A percentile compares a stretch with the other conserved stretches of the same genome.
Conservation (phyloP, 1,284 basidiomycete species). For the Cystobasidium slooffiae region DNA sequence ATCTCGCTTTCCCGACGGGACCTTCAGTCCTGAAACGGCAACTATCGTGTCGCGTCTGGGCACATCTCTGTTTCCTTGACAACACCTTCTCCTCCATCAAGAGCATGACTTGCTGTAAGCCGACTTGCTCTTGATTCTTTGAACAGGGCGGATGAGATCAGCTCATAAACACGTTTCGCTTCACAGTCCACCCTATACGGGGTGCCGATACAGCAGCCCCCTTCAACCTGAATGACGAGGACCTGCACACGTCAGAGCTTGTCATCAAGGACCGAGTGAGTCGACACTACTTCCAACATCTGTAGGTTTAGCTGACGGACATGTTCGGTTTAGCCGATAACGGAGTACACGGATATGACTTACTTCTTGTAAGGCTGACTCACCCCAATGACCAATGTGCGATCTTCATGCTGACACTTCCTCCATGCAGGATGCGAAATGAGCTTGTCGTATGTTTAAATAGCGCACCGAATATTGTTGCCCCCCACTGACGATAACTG, state of each 20-base stretch:
- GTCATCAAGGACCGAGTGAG: conserved; percentile 15
- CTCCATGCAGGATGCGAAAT: neutral
- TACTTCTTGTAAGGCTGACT: neutral
- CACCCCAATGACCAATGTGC: neutral
- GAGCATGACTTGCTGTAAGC: conserved; percentile 27
- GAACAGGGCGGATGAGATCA: neutral
- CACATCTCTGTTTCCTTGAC: conserved; percentile 13
- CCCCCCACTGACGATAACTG: neutral
- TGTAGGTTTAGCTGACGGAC: neutral
- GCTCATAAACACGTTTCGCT: neutral
- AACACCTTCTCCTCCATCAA: conserved; percentile 23
- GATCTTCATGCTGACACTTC: neutral
- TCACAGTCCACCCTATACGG: conserved; percentile 24
- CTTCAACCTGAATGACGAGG: conserved; percentile 23
- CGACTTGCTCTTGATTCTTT: neutral
- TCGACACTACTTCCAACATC: neutral
- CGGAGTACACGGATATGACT: conserved; percentile 25
- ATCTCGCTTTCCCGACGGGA: conserved; percentile 34
- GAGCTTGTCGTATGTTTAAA: conserved; percentile 10
- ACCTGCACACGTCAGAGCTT: conserved; percentile 6
- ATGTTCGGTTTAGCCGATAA: neutral
- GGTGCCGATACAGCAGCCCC: conserved; percentile 19
- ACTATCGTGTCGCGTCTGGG: conserved; percentile 17
- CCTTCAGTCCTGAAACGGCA: conserved; percentile 22
- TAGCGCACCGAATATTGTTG: neutral